phyloP scores from a whole-genome alignment of 2,329 filamentous ascomycete genomes.

The Phyllosticta citrichinensis region DNA sequence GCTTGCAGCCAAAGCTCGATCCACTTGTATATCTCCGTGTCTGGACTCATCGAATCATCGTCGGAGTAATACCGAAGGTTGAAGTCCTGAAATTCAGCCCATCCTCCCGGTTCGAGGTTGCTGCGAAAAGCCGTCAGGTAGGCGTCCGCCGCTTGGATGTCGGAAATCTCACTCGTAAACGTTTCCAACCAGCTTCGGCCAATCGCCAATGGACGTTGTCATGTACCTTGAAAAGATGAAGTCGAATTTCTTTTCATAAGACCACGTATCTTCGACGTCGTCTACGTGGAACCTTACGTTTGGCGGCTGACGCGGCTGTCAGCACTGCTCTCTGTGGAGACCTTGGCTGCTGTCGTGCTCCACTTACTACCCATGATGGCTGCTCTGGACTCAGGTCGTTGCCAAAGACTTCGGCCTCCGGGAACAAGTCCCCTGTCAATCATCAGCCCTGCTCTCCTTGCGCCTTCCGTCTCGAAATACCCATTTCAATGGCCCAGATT shows the following conservation, averaged over 20 bases:
- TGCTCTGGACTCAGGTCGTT: slow-evolving; percentile 42
- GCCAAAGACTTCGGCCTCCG: slow-evolving; percentile 13
- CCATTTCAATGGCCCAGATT: slow-evolving; percentile 26
- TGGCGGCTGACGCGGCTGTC: slow-evolving; percentile 30
- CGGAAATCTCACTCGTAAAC: slow-evolving; percentile 34
- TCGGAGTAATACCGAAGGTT: slow-evolving; percentile 29
- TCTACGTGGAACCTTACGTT: slow-evolving; percentile 56
- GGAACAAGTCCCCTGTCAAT: slow-evolving; percentile 17
- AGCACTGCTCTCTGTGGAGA: too few relatives aligned
- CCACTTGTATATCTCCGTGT: slow-evolving; percentile 13
- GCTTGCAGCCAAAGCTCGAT: slow-evolving; percentile 4
- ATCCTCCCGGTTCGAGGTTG: slow-evolving; percentile 36
- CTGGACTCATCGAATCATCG: slow-evolving; percentile 23
- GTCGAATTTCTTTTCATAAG: slow-evolving; percentile 43
- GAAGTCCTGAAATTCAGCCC: slow-evolving; percentile 40
- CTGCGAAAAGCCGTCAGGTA: neutral
- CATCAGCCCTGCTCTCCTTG: slow-evolving; percentile 20
- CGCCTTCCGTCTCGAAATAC: slow-evolving; percentile 17
- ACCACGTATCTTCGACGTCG: slow-evolving; percentile 50
- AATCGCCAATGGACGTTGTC: slow-evolving; percentile 44
- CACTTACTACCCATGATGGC: slow-evolving; percentile 24
- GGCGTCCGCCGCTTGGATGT: neutral
- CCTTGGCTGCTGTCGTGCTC: neutral
- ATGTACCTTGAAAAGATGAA: slow-evolving; percentile 45
- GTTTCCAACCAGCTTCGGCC: slow-evolving; percentile 37